Percentiles rank a stretch among this genome's conserved stretches.
Conservation (phyloP, 148 eudicot genomes). For the Chenopodium formosanum region DNA sequence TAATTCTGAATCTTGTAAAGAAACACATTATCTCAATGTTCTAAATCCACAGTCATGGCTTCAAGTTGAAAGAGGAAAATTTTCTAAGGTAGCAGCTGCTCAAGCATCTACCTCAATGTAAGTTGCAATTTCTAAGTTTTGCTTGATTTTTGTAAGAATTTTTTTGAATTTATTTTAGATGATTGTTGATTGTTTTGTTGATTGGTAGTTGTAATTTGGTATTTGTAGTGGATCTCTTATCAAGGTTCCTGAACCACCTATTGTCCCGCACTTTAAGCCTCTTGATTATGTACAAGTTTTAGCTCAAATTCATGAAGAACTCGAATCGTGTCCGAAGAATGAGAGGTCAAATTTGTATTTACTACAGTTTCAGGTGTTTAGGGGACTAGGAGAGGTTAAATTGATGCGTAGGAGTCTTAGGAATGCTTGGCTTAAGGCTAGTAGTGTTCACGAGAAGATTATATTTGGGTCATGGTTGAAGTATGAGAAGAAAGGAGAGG, state of each 20-base stretch:
- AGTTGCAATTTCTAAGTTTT: slow-evolving; percentile 20
- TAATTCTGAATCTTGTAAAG: slow-evolving; percentile 86
- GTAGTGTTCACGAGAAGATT: slow-evolving; percentile 70
- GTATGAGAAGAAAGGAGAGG: slow-evolving; percentile 90
- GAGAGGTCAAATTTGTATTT: slow-evolving; percentile 70
- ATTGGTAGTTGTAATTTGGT: slow-evolving; percentile 19
- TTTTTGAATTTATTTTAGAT: not conserved
- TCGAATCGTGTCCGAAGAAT: slow-evolving; percentile 65
- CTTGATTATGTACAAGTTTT: slow-evolving; percentile 90
- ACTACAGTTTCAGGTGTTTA: slow-evolving; percentile 87
- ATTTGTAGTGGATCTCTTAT: slow-evolving; percentile 82
- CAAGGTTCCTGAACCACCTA: slow-evolving; percentile 84
- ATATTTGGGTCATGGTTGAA: slow-evolving; percentile 90
- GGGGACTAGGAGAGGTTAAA: slow-evolving; percentile 89
- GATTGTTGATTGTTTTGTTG: not conserved
- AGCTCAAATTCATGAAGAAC: slow-evolving; percentile 91
- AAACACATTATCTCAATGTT: slow-evolving; percentile 64
- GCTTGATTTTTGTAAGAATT: not conserved
- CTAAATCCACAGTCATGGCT: slow-evolving; percentile 95
- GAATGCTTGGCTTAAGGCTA: slow-evolving; percentile 79
- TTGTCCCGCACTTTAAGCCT: slow-evolving; percentile 83
- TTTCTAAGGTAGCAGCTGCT: slow-evolving; percentile 52
- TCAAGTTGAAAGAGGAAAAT: slow-evolving; percentile 94
- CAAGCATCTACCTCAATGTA: slow-evolving; percentile 82
- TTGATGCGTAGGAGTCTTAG: slow-evolving; percentile 89